These are phyloP conservation scores for Oryza glaberrima DNA, from an alignment of 176 grass and related monocot genomes.

Conservation along the genomic window DNA sequence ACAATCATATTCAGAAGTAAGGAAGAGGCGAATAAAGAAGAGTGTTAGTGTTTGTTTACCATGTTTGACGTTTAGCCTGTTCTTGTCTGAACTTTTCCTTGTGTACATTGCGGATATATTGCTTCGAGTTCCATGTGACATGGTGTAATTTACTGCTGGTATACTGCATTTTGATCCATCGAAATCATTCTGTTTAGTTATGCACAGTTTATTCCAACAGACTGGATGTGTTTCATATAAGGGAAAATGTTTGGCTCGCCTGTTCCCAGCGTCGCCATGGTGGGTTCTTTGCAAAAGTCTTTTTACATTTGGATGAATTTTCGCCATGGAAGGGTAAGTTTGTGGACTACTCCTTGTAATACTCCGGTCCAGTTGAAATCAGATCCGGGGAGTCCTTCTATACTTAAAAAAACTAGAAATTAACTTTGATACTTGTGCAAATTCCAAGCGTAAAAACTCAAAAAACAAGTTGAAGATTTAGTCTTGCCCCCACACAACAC, in stretches of 20 bases:
- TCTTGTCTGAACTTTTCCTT: background rate
- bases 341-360: no score
- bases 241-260: no score
- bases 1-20: constrained; percentile 31
- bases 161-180: background rate
- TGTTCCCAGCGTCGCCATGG: no score
- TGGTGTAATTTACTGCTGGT: background rate
- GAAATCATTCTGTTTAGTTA: constrained; percentile 5
- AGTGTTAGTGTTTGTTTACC: background rate
- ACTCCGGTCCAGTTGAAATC: no score
- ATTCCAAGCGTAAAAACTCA: no score
- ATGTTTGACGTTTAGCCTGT: background rate
- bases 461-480: background rate
- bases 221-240: no score
- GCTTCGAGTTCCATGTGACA: background rate
- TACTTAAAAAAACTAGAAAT: no score
- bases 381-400: no score
- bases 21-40: constrained; percentile 35
- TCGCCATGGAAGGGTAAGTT: no score
- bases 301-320: no score
- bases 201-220: background rate
- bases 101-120: constrained; percentile 8
- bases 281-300: no score
- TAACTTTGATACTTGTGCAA: no score
- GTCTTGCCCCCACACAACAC: background rate